These are phyloP conservation scores for Chaetoscypha palmicola DNA, from an alignment of 2,329 filamentous ascomycete genomes.

Conservation along the genomic window DNA sequence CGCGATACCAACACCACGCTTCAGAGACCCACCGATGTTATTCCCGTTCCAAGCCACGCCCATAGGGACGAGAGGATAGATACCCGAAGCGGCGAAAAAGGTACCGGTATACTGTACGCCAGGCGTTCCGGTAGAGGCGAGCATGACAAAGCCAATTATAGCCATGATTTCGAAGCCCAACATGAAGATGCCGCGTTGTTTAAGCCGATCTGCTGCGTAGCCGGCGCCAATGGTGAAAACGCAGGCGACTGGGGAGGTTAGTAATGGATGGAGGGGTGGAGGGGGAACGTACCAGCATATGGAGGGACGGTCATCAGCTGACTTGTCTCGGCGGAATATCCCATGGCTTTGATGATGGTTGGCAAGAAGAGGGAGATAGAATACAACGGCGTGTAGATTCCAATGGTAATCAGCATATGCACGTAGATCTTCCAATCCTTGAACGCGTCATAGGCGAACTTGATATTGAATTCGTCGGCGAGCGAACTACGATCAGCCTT, in stretches of 20 bases:
- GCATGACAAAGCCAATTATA: slow-evolving; percentile 70
- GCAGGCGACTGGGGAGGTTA: slow-evolving; percentile 42
- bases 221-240: slow-evolving; percentile 60
- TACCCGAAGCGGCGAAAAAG: slow-evolving; percentile 70
- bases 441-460: slow-evolving; percentile 50
- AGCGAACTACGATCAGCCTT: slow-evolving; percentile 63
- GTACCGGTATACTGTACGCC: slow-evolving; percentile 72
- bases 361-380: slow-evolving; percentile 36
- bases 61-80: slow-evolving; percentile 78
- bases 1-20: slow-evolving; percentile 77
- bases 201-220: slow-evolving; percentile 66
- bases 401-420: slow-evolving; percentile 48
- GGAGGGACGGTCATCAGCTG: slow-evolving; percentile 45
- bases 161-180: slow-evolving; percentile 60
- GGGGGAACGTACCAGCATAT: slow-evolving; percentile 37
- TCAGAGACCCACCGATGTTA: slow-evolving; percentile 86
- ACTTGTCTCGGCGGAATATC: slow-evolving; percentile 47
- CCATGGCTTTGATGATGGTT: slow-evolving; percentile 41
- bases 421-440: slow-evolving; percentile 49
- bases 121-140: slow-evolving; percentile 56
- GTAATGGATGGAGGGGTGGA: background rate
- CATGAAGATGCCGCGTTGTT: slow-evolving; percentile 61
- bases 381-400: slow-evolving; percentile 45
- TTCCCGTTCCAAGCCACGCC: slow-evolving; percentile 83
- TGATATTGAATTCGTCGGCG: slow-evolving; percentile 53